Conservation (phyloP, 164 flowering plant species). For the Cinnamomum micranthum region DNA sequence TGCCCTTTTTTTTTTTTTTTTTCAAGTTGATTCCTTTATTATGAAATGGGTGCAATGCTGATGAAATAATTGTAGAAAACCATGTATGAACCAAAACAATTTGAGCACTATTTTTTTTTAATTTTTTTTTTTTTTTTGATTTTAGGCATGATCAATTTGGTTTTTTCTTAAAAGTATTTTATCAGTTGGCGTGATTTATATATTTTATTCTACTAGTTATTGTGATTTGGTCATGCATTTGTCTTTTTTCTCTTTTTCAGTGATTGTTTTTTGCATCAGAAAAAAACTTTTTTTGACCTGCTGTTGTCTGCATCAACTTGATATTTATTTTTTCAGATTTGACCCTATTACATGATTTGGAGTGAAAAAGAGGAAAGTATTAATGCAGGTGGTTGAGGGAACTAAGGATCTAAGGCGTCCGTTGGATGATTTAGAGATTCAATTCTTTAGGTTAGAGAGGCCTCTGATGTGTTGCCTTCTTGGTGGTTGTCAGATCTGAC, state of each 20-base stretch:
- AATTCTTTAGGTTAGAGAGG: background rate
- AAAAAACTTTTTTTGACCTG: too few relatives aligned
- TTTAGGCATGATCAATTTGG: background rate
- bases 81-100: background rate
- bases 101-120: too few relatives aligned
- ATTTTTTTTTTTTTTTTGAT: too few relatives aligned
- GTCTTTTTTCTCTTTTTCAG: background rate
- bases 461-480: background rate
- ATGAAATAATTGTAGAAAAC: background rate
- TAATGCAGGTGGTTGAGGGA: background rate
- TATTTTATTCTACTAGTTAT: background rate
- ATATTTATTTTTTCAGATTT: background rate
- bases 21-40: too few relatives aligned
- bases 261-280: background rate
- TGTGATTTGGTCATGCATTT: background rate
- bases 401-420: background rate
- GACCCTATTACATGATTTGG: background rate
- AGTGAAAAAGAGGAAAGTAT: background rate
- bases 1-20: too few relatives aligned
- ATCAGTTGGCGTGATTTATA: background rate
- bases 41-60: background rate
- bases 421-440: background rate
- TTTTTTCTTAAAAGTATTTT: too few relatives aligned
- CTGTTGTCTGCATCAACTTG: background rate
- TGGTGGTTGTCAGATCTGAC: conserved; percentile 57